These are phyloP conservation scores for Solanum phureja DNA, from an alignment of 257 asterid species.

Conservation along the genomic window DNA sequence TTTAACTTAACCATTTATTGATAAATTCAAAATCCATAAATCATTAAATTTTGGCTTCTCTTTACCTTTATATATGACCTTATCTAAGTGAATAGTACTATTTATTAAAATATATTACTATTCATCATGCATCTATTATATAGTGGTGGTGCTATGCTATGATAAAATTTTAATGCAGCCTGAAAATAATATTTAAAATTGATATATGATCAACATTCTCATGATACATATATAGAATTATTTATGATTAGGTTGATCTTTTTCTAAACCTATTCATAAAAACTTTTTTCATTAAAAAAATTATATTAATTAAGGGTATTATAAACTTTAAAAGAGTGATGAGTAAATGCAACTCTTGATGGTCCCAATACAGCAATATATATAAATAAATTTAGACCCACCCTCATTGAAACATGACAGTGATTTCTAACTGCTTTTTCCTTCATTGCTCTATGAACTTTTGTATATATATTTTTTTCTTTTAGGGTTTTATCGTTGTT, in stretches of 20 bases:
- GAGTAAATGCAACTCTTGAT: not conserved
- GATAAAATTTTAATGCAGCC: not conserved
- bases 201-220: not conserved
- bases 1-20: not conserved
- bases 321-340: not conserved
- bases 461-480: not conserved
- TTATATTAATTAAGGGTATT: not conserved
- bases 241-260: not conserved
- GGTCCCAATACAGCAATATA: constrained; percentile 18
- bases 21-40: too few species aligned
- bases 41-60: not conserved
- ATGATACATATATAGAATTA: not conserved
- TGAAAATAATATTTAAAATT: not conserved
- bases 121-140: not conserved
- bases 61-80: not conserved
- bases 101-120: not conserved
- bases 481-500: not conserved
- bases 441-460: not conserved
- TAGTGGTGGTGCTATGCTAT: not conserved
- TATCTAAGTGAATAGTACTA: not conserved
- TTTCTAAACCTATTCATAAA: not conserved
- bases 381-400: constrained; percentile 14
- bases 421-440: constrained; percentile 19
- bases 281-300: not conserved
- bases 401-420: constrained; percentile 37